Evolutionary conservation across 805 yeast species (phyloP), one percentile per base, ranked within the genome.

Genomic region (Candida vaughaniae): DNA sequence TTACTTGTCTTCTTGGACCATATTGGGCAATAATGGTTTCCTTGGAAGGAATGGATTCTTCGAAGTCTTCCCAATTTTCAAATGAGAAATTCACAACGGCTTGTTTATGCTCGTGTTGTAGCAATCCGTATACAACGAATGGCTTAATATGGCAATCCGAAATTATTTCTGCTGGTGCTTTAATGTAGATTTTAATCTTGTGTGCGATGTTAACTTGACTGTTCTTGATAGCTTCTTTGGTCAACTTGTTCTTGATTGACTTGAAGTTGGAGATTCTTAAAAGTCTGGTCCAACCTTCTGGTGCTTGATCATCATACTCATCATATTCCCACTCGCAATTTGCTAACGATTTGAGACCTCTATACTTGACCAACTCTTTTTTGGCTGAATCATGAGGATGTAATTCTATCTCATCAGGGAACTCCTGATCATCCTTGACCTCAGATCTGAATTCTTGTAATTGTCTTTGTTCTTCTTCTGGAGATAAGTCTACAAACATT

Each of bases 401-500:
- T 29, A 93, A 65, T 58, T 93, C 98, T 38, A 91, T 64, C 64
- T 93, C 99, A 62, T 93, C 99, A 0, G 98, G 98, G 70, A 89
- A 93, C 51, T 90, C 96, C 23, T 78, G 73, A 56, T 88, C 97
- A 38, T 90, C 97, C 42, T 76, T 75, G 47, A 80, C 96, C 44
- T 77, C 60, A 26, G 70, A 71, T 49, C 93, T 77, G 64, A 72
- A 89, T 51, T 73, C 75, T 39, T 73, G 66, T 44, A 88, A 69
- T 61, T 90, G 96, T 50, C 79, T 75, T 42, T 78, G 80, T 58
- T 87, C 96, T 50, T 88, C 96, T 50, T 86, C 96, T 22, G 82
- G 80, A 1, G 83, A 67, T 34, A 88, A 64, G 25, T 88, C 96
- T 37, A 79, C 80, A 54, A 80, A 82, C 69, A 73, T 71, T 41